phyloP scores from a whole-genome alignment of 176 grass and related monocot genomes.

The Musa beccarii region DNA sequence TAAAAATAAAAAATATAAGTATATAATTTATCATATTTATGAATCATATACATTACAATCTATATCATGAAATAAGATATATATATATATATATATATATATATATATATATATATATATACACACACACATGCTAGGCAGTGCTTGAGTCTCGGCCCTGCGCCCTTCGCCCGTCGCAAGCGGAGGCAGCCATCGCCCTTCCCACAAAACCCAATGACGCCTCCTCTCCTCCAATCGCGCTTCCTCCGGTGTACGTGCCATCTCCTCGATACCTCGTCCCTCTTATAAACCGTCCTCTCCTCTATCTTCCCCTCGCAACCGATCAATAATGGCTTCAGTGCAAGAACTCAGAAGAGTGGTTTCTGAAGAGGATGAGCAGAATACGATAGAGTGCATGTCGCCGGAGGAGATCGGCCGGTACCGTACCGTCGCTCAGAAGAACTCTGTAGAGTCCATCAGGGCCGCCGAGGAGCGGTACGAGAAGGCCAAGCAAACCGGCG shows the following conservation, averaged over 20 bases:
- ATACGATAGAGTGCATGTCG: conserved; percentile 6
- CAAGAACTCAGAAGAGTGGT: background rate
- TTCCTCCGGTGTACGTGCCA: background rate
- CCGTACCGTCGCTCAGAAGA: conserved; percentile 58
- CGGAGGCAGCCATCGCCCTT: too few relatives aligned
- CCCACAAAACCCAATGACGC: too few relatives aligned
- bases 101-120: too few relatives aligned
- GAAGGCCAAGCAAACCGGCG: conserved; percentile 33
- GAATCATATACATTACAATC: too few relatives aligned
- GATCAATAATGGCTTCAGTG: conserved; percentile 1
- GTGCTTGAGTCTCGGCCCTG: too few relatives aligned
- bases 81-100: too few relatives aligned
- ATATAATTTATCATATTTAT: too few relatives aligned
- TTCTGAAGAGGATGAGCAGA: background rate
- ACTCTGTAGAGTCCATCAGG: conserved; percentile 49
- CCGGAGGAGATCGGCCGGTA: conserved; percentile 60
- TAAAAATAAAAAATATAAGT: too few relatives aligned
- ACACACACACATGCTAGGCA: too few relatives aligned
- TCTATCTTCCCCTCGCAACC: background rate
- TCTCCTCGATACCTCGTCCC: background rate
- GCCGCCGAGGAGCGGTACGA: conserved; percentile 57
- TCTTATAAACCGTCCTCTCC: background rate
- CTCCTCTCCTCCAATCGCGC: too few relatives aligned
- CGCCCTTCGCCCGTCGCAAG: too few relatives aligned
- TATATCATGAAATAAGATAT: too few relatives aligned